phyloP scores from a whole-genome alignment of 176 grass and related monocot genomes.

The Canna indica region DNA sequence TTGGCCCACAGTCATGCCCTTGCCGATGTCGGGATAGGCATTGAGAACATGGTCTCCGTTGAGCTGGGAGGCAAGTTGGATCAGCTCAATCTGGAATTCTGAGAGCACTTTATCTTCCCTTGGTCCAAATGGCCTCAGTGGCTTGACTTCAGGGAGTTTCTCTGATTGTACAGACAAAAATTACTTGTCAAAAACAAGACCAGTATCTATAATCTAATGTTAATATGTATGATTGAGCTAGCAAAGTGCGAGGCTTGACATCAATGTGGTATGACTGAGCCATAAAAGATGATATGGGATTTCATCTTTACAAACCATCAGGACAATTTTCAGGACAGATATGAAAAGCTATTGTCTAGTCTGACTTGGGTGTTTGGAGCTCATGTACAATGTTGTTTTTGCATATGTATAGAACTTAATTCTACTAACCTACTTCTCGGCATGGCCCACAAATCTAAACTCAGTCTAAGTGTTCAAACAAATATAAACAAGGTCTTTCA shows the following conservation, averaged over 20 bases:
- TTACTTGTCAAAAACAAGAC: background rate
- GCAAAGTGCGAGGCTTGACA: background rate
- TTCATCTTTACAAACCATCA: too few relatives aligned
- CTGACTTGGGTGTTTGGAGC: background rate
- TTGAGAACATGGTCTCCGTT: constrained; percentile 91
- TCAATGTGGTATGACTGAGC: too few relatives aligned
- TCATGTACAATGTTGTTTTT: background rate
- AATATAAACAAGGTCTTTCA: too few relatives aligned
- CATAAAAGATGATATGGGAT: too few relatives aligned
- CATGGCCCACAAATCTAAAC: too few relatives aligned
- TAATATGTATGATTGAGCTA: too few relatives aligned
- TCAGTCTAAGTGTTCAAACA: too few relatives aligned
- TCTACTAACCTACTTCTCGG: too few relatives aligned
- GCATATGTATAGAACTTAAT: background rate
- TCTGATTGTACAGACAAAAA: constrained; percentile 29
- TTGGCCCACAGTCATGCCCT: constrained; percentile 73
- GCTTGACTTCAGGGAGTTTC: constrained; percentile 79
- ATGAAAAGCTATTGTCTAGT: too few relatives aligned
- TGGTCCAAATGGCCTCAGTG: constrained; percentile 70
- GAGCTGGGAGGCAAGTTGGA: constrained; percentile 93
- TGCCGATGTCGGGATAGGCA: constrained; percentile 92
- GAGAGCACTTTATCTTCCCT: constrained; percentile 73
- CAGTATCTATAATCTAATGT: too few relatives aligned
- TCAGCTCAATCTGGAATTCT: constrained; percentile 94
- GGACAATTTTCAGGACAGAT: too few relatives aligned